Base-by-base conservation (phyloP, 1,139 yeast species). In the Kodamaea derodonti region DNA sequence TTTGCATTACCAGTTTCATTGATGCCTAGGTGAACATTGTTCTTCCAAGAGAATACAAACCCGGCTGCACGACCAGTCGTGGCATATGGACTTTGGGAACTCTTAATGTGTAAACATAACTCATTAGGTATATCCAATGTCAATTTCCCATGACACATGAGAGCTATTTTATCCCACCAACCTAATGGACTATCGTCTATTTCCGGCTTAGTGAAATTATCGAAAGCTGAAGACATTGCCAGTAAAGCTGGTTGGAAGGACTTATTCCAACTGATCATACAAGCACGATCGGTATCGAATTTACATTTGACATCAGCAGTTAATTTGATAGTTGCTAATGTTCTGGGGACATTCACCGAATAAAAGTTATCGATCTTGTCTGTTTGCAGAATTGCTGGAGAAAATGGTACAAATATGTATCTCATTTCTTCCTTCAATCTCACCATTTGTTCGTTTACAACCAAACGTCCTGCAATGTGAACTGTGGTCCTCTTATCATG, bases 111-210 rank as follows among this genome's bases (percentile, higher is more conserved):
- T 29, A 75, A 58, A 40, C 75, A 65, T 25, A 76, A 54, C 39
- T 77, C 80, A 63, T 52, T 65, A 24, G 51, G 56, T 24, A 84
- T 59, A 42, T 78, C 73, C 67, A 82, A 77, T 8, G 68, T 59
- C 20, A 78, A 61, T 48, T 75, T 78, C 8, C 73, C 76, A 38
- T 67, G 76, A 31, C 58, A 46, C 30, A 58, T 48, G 24, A 70
- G 49, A 0, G 72, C 58, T 16, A 66, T 37, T 35, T 70, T 70
- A 43, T 70, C 84, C 84, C 75, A 84, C 65, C 67, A 83, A 0
- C 97, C 97, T 18, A 88, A 62, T 30, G 86, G 85, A 39, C 95
- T 84, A 15, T 88, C 90, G 54, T 92, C 97, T 12, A 84, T 66
- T 10, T 79, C 81, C 0, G 88, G 86, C 45, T 80, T 83, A 33